phyloP scores from a whole-genome alignment of 2,329 filamentous ascomycete genomes.

The Talaromyces islandicus region DNA sequence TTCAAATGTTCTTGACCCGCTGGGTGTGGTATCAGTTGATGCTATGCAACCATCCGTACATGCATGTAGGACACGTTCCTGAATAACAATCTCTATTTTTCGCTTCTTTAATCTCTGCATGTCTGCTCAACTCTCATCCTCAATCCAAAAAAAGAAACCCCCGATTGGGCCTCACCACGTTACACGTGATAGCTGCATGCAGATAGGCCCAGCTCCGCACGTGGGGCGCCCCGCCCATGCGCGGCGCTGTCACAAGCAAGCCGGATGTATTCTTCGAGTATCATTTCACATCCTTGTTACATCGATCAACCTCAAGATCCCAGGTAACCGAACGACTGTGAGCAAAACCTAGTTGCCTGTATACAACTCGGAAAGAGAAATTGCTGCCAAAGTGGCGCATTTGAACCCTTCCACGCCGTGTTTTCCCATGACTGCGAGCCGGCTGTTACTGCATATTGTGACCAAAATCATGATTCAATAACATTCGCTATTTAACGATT shows the following conservation, averaged over 20 bases:
- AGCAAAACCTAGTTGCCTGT: background rate
- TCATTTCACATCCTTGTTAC: background rate
- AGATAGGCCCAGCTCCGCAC: background rate
- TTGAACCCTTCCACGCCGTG: background rate
- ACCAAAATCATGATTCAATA: constrained; percentile 29
- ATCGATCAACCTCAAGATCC: background rate
- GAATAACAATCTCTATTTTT: background rate
- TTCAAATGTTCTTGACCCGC: no score
- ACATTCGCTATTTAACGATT: constrained; percentile 22
- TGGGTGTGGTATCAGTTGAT: background rate
- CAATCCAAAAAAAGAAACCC: background rate
- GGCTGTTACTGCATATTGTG: constrained; percentile 4
- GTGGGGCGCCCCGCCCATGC: background rate
- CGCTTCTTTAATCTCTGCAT: background rate
- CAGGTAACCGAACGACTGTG: background rate
- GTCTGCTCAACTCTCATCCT: background rate
- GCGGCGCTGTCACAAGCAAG: background rate
- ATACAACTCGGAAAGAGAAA: background rate
- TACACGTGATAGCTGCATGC: background rate
- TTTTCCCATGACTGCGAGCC: background rate
- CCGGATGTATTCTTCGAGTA: background rate
- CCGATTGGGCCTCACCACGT: background rate
- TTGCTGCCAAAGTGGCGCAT: constrained; percentile 3
- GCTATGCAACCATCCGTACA: background rate
- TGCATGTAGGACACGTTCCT: background rate